Base-by-base conservation (phyloP, 2,329 filamentous ascomycete genomes). In the Graphilbum ipis-grandicollis region DNA sequence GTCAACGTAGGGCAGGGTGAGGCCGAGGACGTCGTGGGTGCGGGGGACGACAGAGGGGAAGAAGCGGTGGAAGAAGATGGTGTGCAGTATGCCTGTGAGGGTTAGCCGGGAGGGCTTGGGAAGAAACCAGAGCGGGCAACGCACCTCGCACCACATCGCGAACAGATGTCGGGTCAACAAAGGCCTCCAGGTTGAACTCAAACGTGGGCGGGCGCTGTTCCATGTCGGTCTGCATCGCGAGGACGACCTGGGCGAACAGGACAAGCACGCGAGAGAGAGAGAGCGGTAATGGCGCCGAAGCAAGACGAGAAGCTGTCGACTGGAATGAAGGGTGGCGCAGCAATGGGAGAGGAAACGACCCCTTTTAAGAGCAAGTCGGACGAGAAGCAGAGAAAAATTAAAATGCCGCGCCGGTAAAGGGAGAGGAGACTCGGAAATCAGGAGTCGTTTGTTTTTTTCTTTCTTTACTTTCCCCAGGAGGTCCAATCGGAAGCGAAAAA, bases 51-150 rank as follows among this genome's bases (percentile, higher is more conserved):
- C 71, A 40, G 83, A 77, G 39, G 84, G 84, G 65, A 96, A 94
- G 71, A 88, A 93, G 52, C 90, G 80, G 63, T 94, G 86, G 69
- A 96, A 96, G 73, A 96, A 98, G 56, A 96, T 94, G 35, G 86
- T 92, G 57, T 94, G 86, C 35, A 96, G 71, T 54, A 94, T 81
- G 44, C 81, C 88, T 93, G 41, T 39, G 17, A 10, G 7, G 23
- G 36, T 35, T 12, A 36, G 37, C 21, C 34, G 43, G 38, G 39
- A 37, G 36, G 28, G 38, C 30, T 18, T 18, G 9, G 23, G 13
- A 33, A 35, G 12, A 4, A 25, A 18, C 7, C 2, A 29, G 26
- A 12, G 8, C 14, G 2, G 19, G 17, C 35, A n/a, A 44, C 61
- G 47, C 55, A 86, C 86, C 88, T 74, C 88, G 86, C 44, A 96